These are phyloP conservation scores for Globomyces sp. DNA, from an alignment of 371 early-diverging fungal genomes.

Conservation along the genomic window DNA sequence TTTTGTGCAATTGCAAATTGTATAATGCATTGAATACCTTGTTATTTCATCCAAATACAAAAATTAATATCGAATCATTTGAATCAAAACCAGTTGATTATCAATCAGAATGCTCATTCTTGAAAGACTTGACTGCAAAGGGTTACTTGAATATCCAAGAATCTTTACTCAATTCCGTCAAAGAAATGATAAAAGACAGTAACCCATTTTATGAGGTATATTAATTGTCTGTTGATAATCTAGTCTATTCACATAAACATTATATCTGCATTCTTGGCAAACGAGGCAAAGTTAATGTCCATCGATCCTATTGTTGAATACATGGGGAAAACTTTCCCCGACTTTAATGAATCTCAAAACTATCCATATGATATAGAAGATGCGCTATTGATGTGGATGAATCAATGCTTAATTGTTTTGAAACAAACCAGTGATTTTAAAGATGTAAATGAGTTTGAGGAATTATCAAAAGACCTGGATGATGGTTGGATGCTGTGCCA, in stretches of 20 bases:
- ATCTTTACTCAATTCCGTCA: conserved; percentile 26
- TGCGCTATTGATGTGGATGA: conserved; percentile 37
- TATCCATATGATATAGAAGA: conserved; percentile 45
- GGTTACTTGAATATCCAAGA: conserved; percentile 35
- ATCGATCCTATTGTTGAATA: conserved; percentile 8
- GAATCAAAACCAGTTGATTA: conserved; percentile 1
- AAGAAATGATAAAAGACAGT: conserved; percentile 36
- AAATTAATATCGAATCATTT: not conserved
- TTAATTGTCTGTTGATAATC: not conserved
- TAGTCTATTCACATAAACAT: conserved; percentile 19
- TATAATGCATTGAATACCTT: conserved; percentile 20
- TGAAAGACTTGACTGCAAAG: conserved; percentile 24
- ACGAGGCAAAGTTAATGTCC: not conserved
- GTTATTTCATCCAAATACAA: not conserved
- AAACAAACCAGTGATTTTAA: not conserved
- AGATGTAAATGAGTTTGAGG: conserved; percentile 24
- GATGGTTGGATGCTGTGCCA: conserved; percentile 22
- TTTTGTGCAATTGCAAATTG: conserved; percentile 24
- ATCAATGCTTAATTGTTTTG: conserved; percentile 25
- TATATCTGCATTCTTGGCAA: conserved; percentile 13
- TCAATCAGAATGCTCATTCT: conserved; percentile 12
- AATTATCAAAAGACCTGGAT: conserved; percentile 17
- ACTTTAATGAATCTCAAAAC: conserved; percentile 3
- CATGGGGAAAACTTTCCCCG: conserved; percentile 5
- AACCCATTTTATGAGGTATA: conserved; percentile 42